These are phyloP conservation scores for Irpex rosettiformis DNA, from an alignment of 1,284 basidiomycete genomes.

Conservation along the genomic window DNA sequence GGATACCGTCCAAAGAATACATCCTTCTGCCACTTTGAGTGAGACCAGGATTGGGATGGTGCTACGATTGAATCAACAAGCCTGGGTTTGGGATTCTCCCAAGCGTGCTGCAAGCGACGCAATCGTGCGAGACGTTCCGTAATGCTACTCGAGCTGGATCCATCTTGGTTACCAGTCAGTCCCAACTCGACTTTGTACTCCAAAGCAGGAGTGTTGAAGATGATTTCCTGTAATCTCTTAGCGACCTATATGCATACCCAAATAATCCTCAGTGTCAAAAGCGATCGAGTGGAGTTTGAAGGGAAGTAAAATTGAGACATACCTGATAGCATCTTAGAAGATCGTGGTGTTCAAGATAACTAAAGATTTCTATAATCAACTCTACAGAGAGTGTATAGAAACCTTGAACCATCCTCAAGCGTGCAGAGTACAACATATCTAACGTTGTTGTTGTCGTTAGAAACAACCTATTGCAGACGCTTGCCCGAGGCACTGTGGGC, in stretches of 20 bases:
- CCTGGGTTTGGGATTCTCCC: slow-evolving; percentile 6
- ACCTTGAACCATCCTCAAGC: neutral
- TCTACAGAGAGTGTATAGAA: slow-evolving; percentile 11
- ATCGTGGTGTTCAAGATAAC: slow-evolving; percentile 11
- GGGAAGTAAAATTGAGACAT: neutral
- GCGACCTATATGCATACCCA: slow-evolving; percentile 2
- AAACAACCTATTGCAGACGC: neutral
- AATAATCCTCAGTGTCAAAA: neutral
- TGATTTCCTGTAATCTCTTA: neutral
- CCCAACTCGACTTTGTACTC: slow-evolving; percentile 11
- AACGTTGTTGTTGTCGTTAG: neutral
- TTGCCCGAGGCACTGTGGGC: too few species aligned
- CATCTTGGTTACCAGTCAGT: slow-evolving; percentile 10
- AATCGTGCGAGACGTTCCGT: slow-evolving; percentile 2
- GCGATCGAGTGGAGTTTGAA: neutral
- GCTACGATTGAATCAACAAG: neutral
- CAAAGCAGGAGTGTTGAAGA: slow-evolving; percentile 3
- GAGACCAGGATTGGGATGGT: slow-evolving; percentile 11
- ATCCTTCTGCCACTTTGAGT: slow-evolving; percentile 13
- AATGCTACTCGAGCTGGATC: neutral
- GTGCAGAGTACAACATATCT: neutral
- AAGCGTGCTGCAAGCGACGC: neutral
- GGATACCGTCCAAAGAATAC: slow-evolving; percentile 8
- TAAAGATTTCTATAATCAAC: slow-evolving; percentile 12
- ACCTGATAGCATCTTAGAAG: slow-evolving; percentile 13